Evolutionary conservation across 495 filamentous ascomycete species (phyloP).

Genomic region (Barbatosphaeria neglecta): DNA sequence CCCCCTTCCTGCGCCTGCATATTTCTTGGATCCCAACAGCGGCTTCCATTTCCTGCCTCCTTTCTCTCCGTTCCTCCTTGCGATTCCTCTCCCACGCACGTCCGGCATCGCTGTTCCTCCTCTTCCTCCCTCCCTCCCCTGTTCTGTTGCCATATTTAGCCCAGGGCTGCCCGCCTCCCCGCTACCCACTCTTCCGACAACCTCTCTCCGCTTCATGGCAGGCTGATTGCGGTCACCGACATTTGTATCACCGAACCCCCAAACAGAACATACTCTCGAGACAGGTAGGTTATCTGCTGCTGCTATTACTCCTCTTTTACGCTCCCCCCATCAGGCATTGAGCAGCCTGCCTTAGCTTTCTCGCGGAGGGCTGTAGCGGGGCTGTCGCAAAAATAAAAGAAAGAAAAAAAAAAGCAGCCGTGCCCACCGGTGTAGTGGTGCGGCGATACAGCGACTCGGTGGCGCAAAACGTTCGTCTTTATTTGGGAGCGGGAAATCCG

Average conservation of each 20-base stretch:
- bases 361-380: too few species aligned
- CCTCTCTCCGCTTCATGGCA: background rate
- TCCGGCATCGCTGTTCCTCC: constrained; percentile 1
- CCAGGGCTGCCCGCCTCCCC: background rate
- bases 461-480: too few species aligned
- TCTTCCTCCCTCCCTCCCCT: constrained; percentile 4
- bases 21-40: constrained; percentile 3
- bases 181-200: background rate
- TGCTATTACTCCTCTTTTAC: too few species aligned
- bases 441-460: too few species aligned
- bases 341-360: too few species aligned
- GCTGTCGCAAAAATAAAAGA: too few species aligned
- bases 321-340: too few species aligned
- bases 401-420: too few species aligned
- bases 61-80: background rate
- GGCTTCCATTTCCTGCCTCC: constrained; percentile 7
- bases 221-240: background rate
- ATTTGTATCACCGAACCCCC: background rate
- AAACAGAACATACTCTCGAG: background rate
- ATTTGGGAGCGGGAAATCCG: too few species aligned
- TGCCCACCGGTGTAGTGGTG: too few species aligned
- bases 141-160: constrained; percentile 1
- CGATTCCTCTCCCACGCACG: background rate
- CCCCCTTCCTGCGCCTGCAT: background rate
- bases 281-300: background rate